These are phyloP conservation scores for Thermomucor indicae-seudaticae DNA, from an alignment of 371 early-diverging fungal genomes.

Conservation along the genomic window DNA sequence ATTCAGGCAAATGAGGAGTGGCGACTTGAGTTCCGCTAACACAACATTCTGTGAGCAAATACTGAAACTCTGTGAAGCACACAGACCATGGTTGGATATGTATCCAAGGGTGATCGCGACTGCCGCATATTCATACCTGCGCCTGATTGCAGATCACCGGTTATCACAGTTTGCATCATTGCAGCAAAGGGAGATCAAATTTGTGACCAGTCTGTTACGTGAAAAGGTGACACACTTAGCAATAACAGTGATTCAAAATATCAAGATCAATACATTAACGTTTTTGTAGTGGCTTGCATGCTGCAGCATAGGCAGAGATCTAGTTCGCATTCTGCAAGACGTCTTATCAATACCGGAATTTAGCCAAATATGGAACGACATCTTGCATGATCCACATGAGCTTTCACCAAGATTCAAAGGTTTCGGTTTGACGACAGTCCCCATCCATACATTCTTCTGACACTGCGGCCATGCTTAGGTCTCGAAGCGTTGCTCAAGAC, in stretches of 20 bases:
- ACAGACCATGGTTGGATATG: conserved; percentile 45
- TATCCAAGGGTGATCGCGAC: conserved; percentile 53
- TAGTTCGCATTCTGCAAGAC: conserved; percentile 68
- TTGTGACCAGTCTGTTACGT: conserved; percentile 48
- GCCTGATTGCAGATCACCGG: conserved; percentile 63
- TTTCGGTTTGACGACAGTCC: neutral
- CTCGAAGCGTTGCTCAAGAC: conserved; percentile 44
- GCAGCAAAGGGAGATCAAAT: conserved; percentile 53
- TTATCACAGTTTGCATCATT: conserved; percentile 31
- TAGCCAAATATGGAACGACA: conserved; percentile 56
- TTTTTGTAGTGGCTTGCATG: conserved; percentile 52
- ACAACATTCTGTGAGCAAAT: conserved; percentile 49
- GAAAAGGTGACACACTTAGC: conserved; percentile 35
- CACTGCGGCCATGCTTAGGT: conserved; percentile 12
- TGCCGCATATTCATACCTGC: conserved; percentile 53
- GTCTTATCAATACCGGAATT: conserved; percentile 56
- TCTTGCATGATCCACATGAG: conserved; percentile 52
- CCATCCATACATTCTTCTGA: neutral
- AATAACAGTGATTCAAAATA: neutral
- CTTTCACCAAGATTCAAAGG: conserved; percentile 57
- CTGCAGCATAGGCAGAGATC: conserved; percentile 64
- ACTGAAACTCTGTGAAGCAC: conserved; percentile 44
- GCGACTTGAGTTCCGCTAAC: conserved; percentile 53
- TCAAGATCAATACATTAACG: neutral
- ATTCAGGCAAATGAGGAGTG: conserved; percentile 62